Base-by-base conservation (phyloP, 441 rosid species). In the Oxalis stricta region DNA sequence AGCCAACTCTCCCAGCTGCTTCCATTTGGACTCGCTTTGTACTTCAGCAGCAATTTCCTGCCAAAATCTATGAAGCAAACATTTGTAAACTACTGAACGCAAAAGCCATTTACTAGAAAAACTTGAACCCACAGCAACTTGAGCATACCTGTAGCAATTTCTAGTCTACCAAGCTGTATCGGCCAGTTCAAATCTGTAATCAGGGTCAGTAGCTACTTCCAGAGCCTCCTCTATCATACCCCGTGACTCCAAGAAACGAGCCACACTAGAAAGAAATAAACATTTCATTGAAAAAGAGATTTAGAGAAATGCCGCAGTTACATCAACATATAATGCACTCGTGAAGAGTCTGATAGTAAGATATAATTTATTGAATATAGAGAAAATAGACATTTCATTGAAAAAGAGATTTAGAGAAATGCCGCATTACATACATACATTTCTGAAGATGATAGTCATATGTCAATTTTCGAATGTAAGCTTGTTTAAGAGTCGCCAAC, bases 161-260 rank as follows among this genome's bases (percentile, higher is more conserved):
- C 97, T 59, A 92, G 59, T 75, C 82, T 75, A 50, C 94, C 94
- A 53, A 92, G 94, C 55, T 87, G 99, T 56, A 92, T 70, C n/a
- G 48, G 99, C 97, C 51, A 92, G 71, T 58, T 87, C 99, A 59
- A 92, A 92, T 70, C 76, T 79, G 62, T 92, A 92, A 64, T 87
- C 97, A 53, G 95, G 84, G 35, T 87, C 99, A n/a, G 92, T 82
- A 35, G 99, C 99, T 57, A 84, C 94, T 58, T 86, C 94, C 51
- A 91, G 62, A 48, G 99, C 99, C 57, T 79, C 79, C 68, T 92
- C 96, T 48, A 75, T 60, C 99, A 87, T 92, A 40, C 95, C 94
- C 37, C 99, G 84, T 38, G 99, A 79, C 67, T 91, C 98, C 87
- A 91, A 64, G 78, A 91, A 91, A 46, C 55, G 93, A 40, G 98